Evolutionary conservation across 345 rosid species (phyloP), one percentile per base, ranked within the genome.

Genomic region (Citrus reticulata): DNA sequence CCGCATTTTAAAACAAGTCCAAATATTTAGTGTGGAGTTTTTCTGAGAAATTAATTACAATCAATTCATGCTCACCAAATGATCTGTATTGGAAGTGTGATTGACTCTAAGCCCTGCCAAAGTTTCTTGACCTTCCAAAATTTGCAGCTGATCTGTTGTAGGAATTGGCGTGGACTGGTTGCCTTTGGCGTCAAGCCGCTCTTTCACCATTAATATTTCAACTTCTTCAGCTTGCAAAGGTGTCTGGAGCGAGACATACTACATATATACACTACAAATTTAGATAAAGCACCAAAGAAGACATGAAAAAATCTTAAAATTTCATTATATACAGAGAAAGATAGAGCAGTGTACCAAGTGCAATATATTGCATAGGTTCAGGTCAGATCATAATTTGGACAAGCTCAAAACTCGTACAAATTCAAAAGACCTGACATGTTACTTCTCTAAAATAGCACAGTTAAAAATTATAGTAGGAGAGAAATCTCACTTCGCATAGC

Each of bases 191-290:
- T 77, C 77, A 69, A 79, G 79, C 75, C 71, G 85, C 80, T 85
- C 87, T 76, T 86, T 87, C 70, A 85, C 89, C 75, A 82, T 58
- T 79, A 83, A 80, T 75, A 95, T 86, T 67, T 95, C 97, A 75
- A 95, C 83, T 85, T 95, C 93, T 76, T 91, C 94, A 74, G 88
- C 83, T 81, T 81, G 91, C 85, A 90, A 81, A 70, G 88, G 69
- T 62, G 88, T 90, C 78, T 91, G 89, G 74, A 81, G 83, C 76
- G 98, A 98, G 79, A 95, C 86, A 78, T 88, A 91, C 98, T 95
- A 82, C 61, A 68, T 34, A 82, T 1, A 34, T 4, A 34, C 35
- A 34, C 35, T 34, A 34, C 6, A 5, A 34, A 34, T 34, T 34
- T 34, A 34, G 35, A 34, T 34, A 34, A 35, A 35, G 37, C 7